Percentiles rank a stretch among this genome's conserved stretches.
These are phyloP conservation scores for Cladosporium sp. DNA, from an alignment of 2,329 filamentous ascomycete species.

Conservation along the genomic window DNA sequence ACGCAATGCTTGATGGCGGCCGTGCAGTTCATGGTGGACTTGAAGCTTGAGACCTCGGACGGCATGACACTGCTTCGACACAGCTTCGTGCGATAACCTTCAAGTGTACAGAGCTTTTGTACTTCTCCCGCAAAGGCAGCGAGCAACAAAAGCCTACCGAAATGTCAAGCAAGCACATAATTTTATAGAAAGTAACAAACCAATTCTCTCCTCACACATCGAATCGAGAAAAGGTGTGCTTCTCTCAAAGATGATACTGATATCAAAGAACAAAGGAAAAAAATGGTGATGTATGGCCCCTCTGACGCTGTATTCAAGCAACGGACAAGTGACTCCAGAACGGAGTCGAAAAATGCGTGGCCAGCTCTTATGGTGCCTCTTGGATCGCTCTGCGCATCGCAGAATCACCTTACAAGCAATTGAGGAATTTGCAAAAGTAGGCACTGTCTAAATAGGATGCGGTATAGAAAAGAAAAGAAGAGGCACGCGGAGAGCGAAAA, in stretches of 20 bases:
- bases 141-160: too few relatives aligned
- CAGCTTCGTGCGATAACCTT: too few relatives aligned
- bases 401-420: conserved; percentile 12
- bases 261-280: not conserved
- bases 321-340: conserved; percentile 12
- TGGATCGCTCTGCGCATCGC: conserved; percentile 13
- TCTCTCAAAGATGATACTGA: not conserved
- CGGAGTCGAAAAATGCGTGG: conserved; percentile 18
- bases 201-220: not conserved
- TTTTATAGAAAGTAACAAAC: not conserved
- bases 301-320: conserved; percentile 17
- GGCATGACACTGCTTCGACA: too few relatives aligned
- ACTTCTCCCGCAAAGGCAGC: too few relatives aligned
- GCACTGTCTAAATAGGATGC: conserved; percentile 14
- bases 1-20: too few relatives aligned
- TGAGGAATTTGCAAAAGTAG: conserved; percentile 9
- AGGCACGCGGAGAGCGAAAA: not conserved
- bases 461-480: conserved; percentile 1
- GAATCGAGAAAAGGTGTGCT: not conserved
- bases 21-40: too few relatives aligned
- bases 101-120: too few relatives aligned
- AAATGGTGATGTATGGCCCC: conserved; percentile 8
- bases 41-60: too few relatives aligned
- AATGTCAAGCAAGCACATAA: too few relatives aligned
- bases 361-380: conserved; percentile 15